Percentiles rank a stretch among this genome's conserved stretches.
Conservation (phyloP, 768 basidiomycete species). For the Coprinopsis sp. region DNA sequence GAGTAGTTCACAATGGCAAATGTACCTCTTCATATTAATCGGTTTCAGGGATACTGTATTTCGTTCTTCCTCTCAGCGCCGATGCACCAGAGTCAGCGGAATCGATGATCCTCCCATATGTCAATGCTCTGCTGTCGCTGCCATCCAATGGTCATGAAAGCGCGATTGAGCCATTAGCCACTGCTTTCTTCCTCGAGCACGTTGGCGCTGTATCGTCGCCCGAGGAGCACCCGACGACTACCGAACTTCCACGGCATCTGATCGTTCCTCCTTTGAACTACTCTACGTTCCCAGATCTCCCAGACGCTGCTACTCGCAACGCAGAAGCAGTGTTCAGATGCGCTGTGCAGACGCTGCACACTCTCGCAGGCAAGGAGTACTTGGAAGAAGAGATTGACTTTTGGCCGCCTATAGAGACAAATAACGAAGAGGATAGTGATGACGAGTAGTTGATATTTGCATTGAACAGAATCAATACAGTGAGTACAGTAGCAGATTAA, state of each 20-base stretch:
- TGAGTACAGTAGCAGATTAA: constrained; percentile 7
- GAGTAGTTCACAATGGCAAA: constrained; percentile 19
- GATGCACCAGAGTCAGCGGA: constrained; percentile 21
- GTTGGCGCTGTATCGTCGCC: constrained; percentile 9
- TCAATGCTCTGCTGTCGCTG: constrained; percentile 42
- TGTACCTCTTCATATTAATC: constrained; percentile 8
- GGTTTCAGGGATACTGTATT: constrained; percentile 53
- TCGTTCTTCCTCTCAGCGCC: constrained; percentile 44
- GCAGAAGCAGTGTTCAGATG: constrained; percentile 41
- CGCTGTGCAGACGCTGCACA: constrained; percentile 19
- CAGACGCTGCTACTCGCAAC: constrained; percentile 50
- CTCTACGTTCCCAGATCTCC: constrained; percentile 42
- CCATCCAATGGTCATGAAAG: constrained; percentile 16
- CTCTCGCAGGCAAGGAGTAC: constrained; percentile 1
- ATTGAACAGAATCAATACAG: no score
- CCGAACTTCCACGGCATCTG: constrained; percentile 11
- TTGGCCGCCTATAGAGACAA: constrained; percentile 37
- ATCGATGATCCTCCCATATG: constrained; percentile 53
- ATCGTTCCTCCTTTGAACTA: constrained; percentile 27
- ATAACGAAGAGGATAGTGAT: constrained; percentile 27
- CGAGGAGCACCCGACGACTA: constrained; percentile 4
- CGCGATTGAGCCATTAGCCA: constrained; percentile 41
- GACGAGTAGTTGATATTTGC: constrained; percentile 18
- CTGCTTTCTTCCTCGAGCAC: constrained; percentile 52
- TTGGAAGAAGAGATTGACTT: constrained; percentile 24